Percentiles rank a stretch among this genome's conserved stretches.
Conservation (phyloP, 495 filamentous ascomycete species). For the Penicillium silybi region DNA sequence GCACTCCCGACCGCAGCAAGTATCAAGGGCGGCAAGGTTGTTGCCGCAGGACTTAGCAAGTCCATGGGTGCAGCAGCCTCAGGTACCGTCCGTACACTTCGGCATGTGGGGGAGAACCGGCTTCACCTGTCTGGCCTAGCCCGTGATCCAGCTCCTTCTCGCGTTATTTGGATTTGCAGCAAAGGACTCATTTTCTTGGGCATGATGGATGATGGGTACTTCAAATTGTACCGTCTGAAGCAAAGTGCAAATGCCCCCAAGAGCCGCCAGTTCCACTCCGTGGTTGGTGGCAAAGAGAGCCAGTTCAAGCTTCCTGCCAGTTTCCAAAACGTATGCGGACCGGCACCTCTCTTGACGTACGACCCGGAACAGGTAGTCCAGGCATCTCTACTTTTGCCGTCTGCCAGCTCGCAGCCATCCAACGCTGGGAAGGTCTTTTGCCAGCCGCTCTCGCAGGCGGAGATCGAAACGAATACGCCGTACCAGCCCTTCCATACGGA, state of each 20-base stretch:
- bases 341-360: conserved; percentile 29
- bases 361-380: conserved; percentile 26
- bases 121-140: conserved; percentile 63
- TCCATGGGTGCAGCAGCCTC: conserved; percentile 79
- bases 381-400: conserved; percentile 35
- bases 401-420: conserved; percentile 28
- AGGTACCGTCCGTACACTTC: conserved; percentile 71
- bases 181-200: conserved; percentile 37
- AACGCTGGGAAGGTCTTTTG: conserved; percentile 29
- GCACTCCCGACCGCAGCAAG: conserved; percentile 62
- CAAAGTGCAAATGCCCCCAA: conserved; percentile 38
- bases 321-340: conserved; percentile 34
- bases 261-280: conserved; percentile 46
- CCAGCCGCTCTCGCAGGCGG: conserved; percentile 70
- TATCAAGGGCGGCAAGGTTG: conserved; percentile 68
- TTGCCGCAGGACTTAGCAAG: conserved; percentile 78
- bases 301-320: conserved; percentile 61
- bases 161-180: conserved; percentile 38
- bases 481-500: conserved; percentile 92
- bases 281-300: conserved; percentile 53
- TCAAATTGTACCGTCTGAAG: conserved; percentile 66
- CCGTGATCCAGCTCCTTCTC: conserved; percentile 37
- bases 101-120: conserved; percentile 80
- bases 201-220: conserved; percentile 36
- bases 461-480: conserved; percentile 88